These are phyloP conservation scores for Ganoderma meredithae DNA, from an alignment of 1,284 basidiomycete species.

Conservation along the genomic window DNA sequence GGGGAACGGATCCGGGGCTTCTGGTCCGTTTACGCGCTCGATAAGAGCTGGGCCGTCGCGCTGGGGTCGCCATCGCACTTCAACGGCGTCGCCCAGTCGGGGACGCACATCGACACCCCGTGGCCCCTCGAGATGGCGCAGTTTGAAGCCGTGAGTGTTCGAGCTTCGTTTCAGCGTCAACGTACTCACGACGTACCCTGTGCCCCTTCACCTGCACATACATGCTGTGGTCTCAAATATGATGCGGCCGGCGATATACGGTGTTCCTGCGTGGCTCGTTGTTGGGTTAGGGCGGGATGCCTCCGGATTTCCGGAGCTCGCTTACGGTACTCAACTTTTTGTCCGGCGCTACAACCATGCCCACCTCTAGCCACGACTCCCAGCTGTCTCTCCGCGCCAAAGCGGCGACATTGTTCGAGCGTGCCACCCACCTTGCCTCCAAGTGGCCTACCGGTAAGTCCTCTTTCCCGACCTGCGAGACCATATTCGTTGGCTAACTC, in stretches of 20 bases:
- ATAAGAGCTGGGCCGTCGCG: slow-evolving; percentile 52
- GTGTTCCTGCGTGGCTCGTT: background rate
- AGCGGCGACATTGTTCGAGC: slow-evolving; percentile 46
- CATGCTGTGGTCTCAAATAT: background rate
- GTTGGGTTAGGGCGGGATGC: slow-evolving; percentile 29
- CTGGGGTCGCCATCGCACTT: slow-evolving; percentile 46
- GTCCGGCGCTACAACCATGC: slow-evolving; percentile 27
- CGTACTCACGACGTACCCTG: background rate
- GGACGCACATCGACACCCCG: slow-evolving; percentile 47
- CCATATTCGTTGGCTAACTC: background rate
- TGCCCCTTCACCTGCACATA: background rate
- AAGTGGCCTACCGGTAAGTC: slow-evolving; percentile 36
- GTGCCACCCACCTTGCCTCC: slow-evolving; percentile 41
- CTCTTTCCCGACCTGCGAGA: background rate
- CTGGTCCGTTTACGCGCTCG: slow-evolving; percentile 52
- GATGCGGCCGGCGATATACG: slow-evolving; percentile 6
- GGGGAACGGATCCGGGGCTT: slow-evolving; percentile 54
- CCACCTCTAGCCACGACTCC: slow-evolving; percentile 31
- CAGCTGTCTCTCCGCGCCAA: slow-evolving; percentile 45
- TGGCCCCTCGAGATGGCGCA: slow-evolving; percentile 49
- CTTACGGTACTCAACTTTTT: slow-evolving; percentile 41
- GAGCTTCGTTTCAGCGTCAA: background rate
- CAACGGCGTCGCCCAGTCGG: slow-evolving; percentile 35
- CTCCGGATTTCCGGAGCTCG: slow-evolving; percentile 27
- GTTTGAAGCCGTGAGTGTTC: slow-evolving; percentile 39